Evolutionary conservation across 306 rosid genomes (phyloP).

Genomic region (Neltuma alba): DNA sequence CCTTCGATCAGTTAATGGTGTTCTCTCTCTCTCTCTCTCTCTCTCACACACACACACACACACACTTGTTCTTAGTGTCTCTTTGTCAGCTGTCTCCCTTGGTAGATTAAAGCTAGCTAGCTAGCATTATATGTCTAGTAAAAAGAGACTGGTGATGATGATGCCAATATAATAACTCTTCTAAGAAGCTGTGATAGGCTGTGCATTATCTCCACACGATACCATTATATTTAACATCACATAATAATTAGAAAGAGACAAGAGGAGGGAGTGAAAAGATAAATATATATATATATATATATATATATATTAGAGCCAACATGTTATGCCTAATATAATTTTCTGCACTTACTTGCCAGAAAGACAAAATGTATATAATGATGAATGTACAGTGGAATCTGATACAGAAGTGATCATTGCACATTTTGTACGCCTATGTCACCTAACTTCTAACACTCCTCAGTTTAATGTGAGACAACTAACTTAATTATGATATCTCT

Average conservation of each 20-base stretch:
- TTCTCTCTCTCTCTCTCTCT: too few relatives aligned
- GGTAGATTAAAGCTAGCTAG: background rate
- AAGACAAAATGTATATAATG: slow-evolving; percentile 11
- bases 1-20: background rate
- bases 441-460: slow-evolving; percentile 46
- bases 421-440: slow-evolving; percentile 38
- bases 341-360: slow-evolving; percentile 22
- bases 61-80: background rate
- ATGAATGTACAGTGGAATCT: slow-evolving; percentile 24
- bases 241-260: too few relatives aligned
- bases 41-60: too few relatives aligned
- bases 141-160: background rate
- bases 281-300: background rate
- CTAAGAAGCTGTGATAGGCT: background rate
- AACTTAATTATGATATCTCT: slow-evolving; percentile 1
- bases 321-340: background rate
- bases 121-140: background rate
- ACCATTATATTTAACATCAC: too few relatives aligned
- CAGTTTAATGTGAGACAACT: slow-evolving; percentile 24
- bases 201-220: background rate
- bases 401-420: slow-evolving; percentile 41
- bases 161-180: background rate
- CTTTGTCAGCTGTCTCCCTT: background rate
- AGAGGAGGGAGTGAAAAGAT: background rate
- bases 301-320: background rate